Evolutionary conservation across 345 rosid genomes (phyloP), one percentile per base, ranked within the genome.

Genomic region (Schrenkiella parvula): DNA sequence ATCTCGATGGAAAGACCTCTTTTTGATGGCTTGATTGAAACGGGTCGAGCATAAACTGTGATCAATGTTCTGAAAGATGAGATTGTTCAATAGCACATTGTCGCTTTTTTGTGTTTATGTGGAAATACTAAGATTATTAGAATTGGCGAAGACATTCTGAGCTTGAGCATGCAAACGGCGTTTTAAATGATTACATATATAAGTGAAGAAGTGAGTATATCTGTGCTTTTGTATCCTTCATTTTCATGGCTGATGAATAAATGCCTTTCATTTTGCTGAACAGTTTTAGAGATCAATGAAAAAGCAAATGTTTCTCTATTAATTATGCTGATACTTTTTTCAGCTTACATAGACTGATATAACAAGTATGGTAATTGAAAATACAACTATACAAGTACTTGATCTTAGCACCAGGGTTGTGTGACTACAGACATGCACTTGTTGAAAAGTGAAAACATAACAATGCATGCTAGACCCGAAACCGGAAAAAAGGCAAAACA

Each of bases 81-180:
- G 62, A 32, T 56, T 23, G 34, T 51, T 31, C 19, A 26, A 7
- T 41, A 51, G 25, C 15, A 29, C 15, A 17, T 2, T 23, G 4
- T 62, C 2, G 25, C 19, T 18, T 25, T 25, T 44, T 7, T 54
- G 19, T 61, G 22, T 26, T 62, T 64, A 0, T 53, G 64, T 44
- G 12, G 70, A 37, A 46, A 13, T 23, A 29, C 15, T 37, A 39
- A 64, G 18, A 5, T 4, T n/a, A 2, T 14, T 0, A 81, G 78
- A 86, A 82, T 55, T 91, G 98, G 98, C 67, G 64, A 39, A 82
- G 74, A 64, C 85, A 82, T 75, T 86, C 91, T 1, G 41, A 60
- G 39, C 34, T 77, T 0, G 96, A 86, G 67, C 80, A 78, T 72
- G 78, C 81, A 17, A 81, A 74, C 39, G 85, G 71, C 26, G 55